A percentile compares a stretch with the other conserved stretches of the same genome.
phyloP scores from a whole-genome alignment of 306 rosid genomes.

The Abrus precatorius region DNA sequence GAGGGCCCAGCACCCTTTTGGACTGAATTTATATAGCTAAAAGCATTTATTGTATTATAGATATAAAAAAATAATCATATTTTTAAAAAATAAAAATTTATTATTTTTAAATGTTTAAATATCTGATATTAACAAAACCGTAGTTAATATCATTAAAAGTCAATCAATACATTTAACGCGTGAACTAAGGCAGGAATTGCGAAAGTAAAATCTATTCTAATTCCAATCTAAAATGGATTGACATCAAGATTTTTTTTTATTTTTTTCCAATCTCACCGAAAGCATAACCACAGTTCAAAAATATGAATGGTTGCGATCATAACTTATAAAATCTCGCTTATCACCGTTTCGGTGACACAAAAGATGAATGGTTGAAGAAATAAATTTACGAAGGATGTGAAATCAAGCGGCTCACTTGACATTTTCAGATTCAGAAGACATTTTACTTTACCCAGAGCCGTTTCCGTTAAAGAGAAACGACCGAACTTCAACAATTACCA shows the following conservation, averaged over 20 bases:
- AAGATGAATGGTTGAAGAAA: background rate
- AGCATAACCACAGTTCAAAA: background rate
- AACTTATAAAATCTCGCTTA: slow-evolving; percentile 36
- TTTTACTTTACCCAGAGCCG: slow-evolving; percentile 11
- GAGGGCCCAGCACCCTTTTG: too few relatives aligned
- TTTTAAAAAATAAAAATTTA: too few relatives aligned
- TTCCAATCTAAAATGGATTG: background rate
- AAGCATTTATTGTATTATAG: too few relatives aligned
- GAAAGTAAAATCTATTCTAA: background rate
- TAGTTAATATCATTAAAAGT: background rate
- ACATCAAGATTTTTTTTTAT: background rate
- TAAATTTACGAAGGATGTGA: background rate
- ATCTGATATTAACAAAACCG: too few relatives aligned
- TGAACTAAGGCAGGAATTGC: background rate
- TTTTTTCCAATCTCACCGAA: background rate
- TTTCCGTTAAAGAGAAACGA: slow-evolving; percentile 26
- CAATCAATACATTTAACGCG: slow-evolving; percentile 20
- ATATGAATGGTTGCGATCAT: slow-evolving; percentile 8
- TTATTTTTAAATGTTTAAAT: too few relatives aligned
- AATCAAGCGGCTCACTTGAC: background rate
- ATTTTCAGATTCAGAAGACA: slow-evolving; percentile 34
- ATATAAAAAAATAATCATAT: too few relatives aligned
- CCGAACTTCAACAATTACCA: slow-evolving; percentile 14
- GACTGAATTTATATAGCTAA: too few relatives aligned
- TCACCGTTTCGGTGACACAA: slow-evolving; percentile 12